A percentile compares a stretch with the other conserved stretches of the same genome.
Conservation (phyloP, 768 basidiomycete species). For the Crucibulum laeve region DNA sequence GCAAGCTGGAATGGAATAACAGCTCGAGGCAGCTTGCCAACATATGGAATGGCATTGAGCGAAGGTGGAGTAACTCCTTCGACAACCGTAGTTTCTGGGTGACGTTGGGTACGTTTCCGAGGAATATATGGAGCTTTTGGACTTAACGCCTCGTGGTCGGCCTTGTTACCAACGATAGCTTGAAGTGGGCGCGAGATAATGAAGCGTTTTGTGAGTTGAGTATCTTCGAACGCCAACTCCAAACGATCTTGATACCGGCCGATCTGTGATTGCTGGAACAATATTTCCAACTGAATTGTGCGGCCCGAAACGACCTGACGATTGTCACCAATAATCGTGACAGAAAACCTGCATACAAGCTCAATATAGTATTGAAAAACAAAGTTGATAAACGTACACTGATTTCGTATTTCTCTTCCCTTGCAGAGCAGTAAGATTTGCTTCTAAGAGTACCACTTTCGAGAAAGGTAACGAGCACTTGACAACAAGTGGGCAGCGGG, state of each 20-base stretch:
- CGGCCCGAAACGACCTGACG: constrained; percentile 15
- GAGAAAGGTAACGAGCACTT: constrained; percentile 25
- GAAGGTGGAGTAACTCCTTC: constrained; percentile 40
- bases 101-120: constrained; percentile 23
- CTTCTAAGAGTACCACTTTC: constrained; percentile 19
- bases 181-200: constrained; percentile 41
- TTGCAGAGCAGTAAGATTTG: constrained; percentile 25
- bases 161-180: constrained; percentile 41
- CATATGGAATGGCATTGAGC: constrained; percentile 36
- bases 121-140: constrained; percentile 45
- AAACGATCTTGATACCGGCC: constrained; percentile 52
- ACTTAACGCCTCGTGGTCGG: constrained; percentile 39
- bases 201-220: constrained; percentile 36
- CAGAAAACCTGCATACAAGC: constrained; percentile 17
- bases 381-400: constrained; percentile 14
- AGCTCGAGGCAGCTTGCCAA: constrained; percentile 31
- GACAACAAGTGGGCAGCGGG: constrained; percentile 13
- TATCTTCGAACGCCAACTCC: constrained; percentile 50
- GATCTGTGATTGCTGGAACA: constrained; percentile 26
- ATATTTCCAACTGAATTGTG: constrained; percentile 24
- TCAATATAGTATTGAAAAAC: neutral
- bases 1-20: constrained; percentile 32
- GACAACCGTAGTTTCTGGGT: constrained; percentile 29
- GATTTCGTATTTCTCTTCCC: constrained; percentile 13
- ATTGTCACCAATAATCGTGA: constrained; percentile 11